Conservation (phyloP, 768 basidiomycete species). For the Phallus indusiatus region DNA sequence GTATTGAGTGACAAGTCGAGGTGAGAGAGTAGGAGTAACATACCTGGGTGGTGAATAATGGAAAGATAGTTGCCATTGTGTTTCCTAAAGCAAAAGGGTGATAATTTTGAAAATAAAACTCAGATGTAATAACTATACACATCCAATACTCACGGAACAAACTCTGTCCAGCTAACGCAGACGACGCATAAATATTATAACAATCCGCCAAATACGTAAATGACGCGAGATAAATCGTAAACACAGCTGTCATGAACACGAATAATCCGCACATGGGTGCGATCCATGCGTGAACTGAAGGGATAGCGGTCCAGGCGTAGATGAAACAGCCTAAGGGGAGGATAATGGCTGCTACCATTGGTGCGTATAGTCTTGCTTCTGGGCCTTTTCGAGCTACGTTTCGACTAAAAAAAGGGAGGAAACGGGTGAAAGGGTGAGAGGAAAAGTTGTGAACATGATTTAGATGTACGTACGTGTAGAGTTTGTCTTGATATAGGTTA, state of each 20-base stretch:
- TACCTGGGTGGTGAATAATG: conserved; percentile 45
- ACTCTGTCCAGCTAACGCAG: conserved; percentile 59
- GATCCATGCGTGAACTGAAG: conserved; percentile 21
- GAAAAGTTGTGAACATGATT: no score
- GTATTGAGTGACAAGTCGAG: no score
- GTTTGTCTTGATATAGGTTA: conserved; percentile 12
- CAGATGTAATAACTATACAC: neutral
- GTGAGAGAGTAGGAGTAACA: neutral
- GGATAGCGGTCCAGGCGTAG: conserved; percentile 21
- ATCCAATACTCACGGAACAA: conserved; percentile 36
- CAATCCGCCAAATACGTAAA: conserved; percentile 60
- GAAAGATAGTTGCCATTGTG: conserved; percentile 43
- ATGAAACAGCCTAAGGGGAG: conserved; percentile 20
- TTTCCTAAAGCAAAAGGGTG: conserved; percentile 41
- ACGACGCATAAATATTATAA: conserved; percentile 59
- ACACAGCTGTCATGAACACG: conserved; percentile 41
- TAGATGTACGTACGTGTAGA: conserved; percentile 9
- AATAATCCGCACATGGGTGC: conserved; percentile 23
- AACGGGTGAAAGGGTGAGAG: no score
- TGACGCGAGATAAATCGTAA: conserved; percentile 28
- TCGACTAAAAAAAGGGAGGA: no score
- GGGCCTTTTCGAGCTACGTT: conserved; percentile 24
- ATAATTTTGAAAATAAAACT: neutral
- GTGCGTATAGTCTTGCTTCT: conserved; percentile 53
- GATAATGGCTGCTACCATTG: conserved; percentile 42